Conservation (phyloP, 108 stramenopile genomes). For the Nitzschia inconspicua region DNA sequence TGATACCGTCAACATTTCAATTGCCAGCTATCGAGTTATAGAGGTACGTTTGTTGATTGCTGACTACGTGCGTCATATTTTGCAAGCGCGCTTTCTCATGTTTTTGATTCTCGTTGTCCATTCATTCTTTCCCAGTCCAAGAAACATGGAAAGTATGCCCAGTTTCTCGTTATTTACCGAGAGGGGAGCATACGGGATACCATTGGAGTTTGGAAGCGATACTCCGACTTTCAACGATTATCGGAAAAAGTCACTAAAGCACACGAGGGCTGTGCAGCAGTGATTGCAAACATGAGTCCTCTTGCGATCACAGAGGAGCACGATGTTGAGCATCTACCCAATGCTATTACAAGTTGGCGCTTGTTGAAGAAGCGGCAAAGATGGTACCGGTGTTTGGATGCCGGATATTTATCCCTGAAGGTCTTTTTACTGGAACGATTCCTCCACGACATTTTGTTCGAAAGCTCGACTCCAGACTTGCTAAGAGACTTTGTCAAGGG, state of each 20-base stretch:
- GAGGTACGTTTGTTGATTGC: slow-evolving; percentile 40
- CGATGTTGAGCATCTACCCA: slow-evolving; percentile 74
- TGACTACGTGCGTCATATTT: background rate
- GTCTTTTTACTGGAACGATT: slow-evolving; percentile 95
- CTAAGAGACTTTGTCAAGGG: slow-evolving; percentile 83
- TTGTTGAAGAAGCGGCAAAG: slow-evolving; percentile 85
- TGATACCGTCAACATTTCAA: slow-evolving; percentile 79
- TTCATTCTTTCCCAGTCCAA: slow-evolving; percentile 45
- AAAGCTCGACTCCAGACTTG: slow-evolving; percentile 74
- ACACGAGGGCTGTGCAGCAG: slow-evolving; percentile 72
- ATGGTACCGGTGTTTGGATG: slow-evolving; percentile 92
- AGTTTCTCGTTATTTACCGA: slow-evolving; percentile 82
- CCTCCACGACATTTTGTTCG: slow-evolving; percentile 94
- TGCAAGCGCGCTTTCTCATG: background rate
- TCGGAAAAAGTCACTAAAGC: slow-evolving; percentile 67
- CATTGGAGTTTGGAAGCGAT: slow-evolving; percentile 88
- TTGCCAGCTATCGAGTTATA: slow-evolving; percentile 86
- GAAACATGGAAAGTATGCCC: slow-evolving; percentile 80
- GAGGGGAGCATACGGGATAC: slow-evolving; percentile 83
- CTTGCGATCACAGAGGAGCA: slow-evolving; percentile 73
- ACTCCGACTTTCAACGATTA: slow-evolving; percentile 80
- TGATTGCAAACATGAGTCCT: slow-evolving; percentile 74
- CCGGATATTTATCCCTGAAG: slow-evolving; percentile 90
- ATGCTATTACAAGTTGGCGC: slow-evolving; percentile 86
- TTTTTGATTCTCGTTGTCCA: background rate